A percentile compares a stretch with the other conserved stretches of the same genome.
phyloP scores from a whole-genome alignment of 345 rosid species.

The Eucalyptus fibrosa region DNA sequence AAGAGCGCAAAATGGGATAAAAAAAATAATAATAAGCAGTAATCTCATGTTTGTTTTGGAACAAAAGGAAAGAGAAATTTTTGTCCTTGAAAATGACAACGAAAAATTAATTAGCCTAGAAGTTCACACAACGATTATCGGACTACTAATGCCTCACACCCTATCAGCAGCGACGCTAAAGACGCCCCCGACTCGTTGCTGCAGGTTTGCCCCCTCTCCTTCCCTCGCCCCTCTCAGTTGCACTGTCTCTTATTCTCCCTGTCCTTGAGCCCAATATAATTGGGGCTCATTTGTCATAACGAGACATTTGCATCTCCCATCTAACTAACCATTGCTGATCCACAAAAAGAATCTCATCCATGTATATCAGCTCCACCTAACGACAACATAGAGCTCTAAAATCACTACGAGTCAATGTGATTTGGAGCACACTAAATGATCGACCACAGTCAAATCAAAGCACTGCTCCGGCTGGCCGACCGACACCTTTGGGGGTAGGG shows the following conservation, averaged over 20 bases:
- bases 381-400: neutral
- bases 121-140: neutral
- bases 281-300: neutral
- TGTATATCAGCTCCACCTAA: fast-evolving
- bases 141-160: neutral
- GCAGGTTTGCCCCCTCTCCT: neutral
- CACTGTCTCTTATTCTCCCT: neutral
- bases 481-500: neutral
- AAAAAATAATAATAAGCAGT: too few relatives aligned
- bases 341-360: neutral
- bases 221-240: neutral
- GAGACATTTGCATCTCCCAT: neutral
- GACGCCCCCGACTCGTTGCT: neutral
- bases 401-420: neutral
- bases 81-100: neutral
- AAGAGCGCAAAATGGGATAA: too few relatives aligned
- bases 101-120: neutral
- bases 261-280: neutral
- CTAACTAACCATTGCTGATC: neutral
- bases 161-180: neutral
- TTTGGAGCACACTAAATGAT: neutral
- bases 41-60: too few relatives aligned
- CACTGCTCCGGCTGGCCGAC: neutral
- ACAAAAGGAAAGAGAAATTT: too few relatives aligned
- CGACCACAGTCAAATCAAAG: neutral